A percentile compares a stretch with the other conserved stretches of the same genome.
These are phyloP conservation scores for Herpetomonas samuelpessoai DNA, from an alignment of 208 protist species.

Conservation along the genomic window DNA sequence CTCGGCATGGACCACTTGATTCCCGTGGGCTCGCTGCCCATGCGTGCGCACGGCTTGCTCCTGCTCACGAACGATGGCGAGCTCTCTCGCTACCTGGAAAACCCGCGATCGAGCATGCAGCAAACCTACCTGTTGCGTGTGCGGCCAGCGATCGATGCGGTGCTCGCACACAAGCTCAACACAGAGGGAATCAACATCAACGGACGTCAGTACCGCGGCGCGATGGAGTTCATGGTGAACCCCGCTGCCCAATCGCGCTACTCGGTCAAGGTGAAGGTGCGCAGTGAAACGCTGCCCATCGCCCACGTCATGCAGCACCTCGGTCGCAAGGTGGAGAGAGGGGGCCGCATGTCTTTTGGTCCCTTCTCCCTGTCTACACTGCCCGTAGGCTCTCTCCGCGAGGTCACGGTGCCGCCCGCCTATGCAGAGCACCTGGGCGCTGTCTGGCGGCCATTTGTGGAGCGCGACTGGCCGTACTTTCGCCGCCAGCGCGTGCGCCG, in stretches of 20 bases:
- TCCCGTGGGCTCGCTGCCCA: slow-evolving; percentile 82
- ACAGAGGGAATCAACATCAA: slow-evolving; percentile 82
- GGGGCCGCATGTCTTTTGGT: slow-evolving; percentile 84
- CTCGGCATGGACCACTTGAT: slow-evolving; percentile 88
- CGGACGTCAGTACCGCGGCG: slow-evolving; percentile 49
- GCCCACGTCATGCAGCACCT: slow-evolving; percentile 83
- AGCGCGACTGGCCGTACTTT: slow-evolving; percentile 90
- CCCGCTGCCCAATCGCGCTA: slow-evolving; percentile 72
- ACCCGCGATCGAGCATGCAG: slow-evolving; percentile 76
- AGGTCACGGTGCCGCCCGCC: slow-evolving; percentile 81
- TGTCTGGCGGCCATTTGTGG: slow-evolving; percentile 83
- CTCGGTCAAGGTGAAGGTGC: slow-evolving; percentile 83
- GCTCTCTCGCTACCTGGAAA: slow-evolving; percentile 76
- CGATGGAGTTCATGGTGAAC: slow-evolving; percentile 80
- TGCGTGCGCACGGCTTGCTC: slow-evolving; percentile 78
- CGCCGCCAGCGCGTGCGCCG: slow-evolving; percentile 68
- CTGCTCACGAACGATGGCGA: slow-evolving; percentile 90
- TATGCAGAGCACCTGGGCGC: slow-evolving; percentile 61
- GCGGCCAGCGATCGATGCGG: slow-evolving; percentile 75
- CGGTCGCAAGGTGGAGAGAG: slow-evolving; percentile 69
- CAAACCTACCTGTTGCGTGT: slow-evolving; percentile 85
- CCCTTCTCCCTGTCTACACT: slow-evolving; percentile 75
- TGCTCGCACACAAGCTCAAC: slow-evolving; percentile 85
- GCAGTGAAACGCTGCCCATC: slow-evolving; percentile 69
- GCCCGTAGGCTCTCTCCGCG: slow-evolving; percentile 77